Conservation (phyloP, 2,329 filamentous ascomycete genomes). For the Diplocarpon mali region DNA sequence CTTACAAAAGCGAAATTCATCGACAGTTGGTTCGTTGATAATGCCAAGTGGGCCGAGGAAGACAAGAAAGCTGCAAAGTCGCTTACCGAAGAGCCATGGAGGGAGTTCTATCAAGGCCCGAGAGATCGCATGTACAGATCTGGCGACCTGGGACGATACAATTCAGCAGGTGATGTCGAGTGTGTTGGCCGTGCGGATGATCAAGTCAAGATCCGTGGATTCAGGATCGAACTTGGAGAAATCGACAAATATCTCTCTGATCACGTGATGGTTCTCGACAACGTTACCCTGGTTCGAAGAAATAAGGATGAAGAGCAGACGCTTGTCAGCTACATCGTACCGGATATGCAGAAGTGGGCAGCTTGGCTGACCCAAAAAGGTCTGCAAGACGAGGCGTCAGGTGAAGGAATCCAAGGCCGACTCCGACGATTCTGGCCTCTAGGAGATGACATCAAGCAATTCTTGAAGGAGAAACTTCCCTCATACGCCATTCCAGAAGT, state of each 20-base stretch:
- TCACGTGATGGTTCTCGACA: conserved; percentile 68
- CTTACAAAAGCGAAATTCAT: conserved; percentile 26
- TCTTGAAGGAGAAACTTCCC: conserved; percentile 62
- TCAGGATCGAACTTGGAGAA: conserved; percentile 88
- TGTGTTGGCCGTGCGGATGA: conserved; percentile 73
- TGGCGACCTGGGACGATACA: conserved; percentile 74
- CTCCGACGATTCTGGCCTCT: conserved; percentile 32
- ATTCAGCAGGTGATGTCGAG: conserved; percentile 57
- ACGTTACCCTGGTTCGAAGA: conserved; percentile 73
- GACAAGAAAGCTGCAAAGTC: conserved; percentile 50
- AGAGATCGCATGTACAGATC: conserved; percentile 79
- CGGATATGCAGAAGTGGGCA: conserved; percentile 64
- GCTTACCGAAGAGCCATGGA: conserved; percentile 58
- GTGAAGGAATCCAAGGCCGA: conserved; percentile 30
- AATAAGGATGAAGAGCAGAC: conserved; percentile 78
- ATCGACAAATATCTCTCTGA: conserved; percentile 76
- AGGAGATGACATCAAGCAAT: conserved; percentile 45
- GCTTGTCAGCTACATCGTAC: conserved; percentile 83
- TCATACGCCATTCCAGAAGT: conserved; percentile 66
- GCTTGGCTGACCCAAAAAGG: conserved; percentile 53
- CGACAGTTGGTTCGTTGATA: conserved; percentile 28
- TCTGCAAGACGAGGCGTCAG: conserved; percentile 33
- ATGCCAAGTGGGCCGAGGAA: conserved; percentile 26
- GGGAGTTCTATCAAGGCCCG: conserved; percentile 66
- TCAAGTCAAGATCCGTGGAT: conserved; percentile 93